Conservation (phyloP, 2,329 filamentous ascomycete species). For the Pezicula neosporulosa region DNA sequence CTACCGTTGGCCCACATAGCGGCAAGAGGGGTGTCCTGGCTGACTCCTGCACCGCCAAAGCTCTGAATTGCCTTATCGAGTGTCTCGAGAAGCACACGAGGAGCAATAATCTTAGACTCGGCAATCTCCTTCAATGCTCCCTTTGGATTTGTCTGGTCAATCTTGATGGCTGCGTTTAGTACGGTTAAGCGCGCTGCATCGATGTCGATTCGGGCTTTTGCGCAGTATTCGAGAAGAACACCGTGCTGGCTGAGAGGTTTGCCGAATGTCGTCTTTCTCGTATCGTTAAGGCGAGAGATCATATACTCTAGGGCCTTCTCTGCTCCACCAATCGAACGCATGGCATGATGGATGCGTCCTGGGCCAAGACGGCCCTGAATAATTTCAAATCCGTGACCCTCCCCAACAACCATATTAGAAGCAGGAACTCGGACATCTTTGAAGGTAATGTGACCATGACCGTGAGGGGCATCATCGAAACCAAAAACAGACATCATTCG, state of each 20-base stretch:
- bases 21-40: constrained; percentile 89
- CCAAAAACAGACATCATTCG: constrained; percentile 54
- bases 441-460: constrained; percentile 73
- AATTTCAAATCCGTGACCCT: constrained; percentile 91
- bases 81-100: constrained; percentile 71
- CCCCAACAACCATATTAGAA: constrained; percentile 78
- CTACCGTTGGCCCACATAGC: constrained; percentile 73
- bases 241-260: constrained; percentile 81
- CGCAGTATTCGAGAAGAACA: constrained; percentile 88
- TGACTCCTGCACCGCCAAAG: constrained; percentile 82
- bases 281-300: constrained; percentile 86
- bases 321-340: constrained; percentile 83
- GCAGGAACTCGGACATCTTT: constrained; percentile 80
- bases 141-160: constrained; percentile 83
- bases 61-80: constrained; percentile 92
- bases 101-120: constrained; percentile 85
- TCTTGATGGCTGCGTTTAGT: constrained; percentile 87
- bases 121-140: constrained; percentile 85
- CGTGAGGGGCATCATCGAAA: constrained; percentile 11
- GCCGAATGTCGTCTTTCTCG: constrained; percentile 81
- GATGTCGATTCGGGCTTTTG: constrained; percentile 84
- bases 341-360: constrained; percentile 94
- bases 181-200: constrained; percentile 83
- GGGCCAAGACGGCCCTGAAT: constrained; percentile 93
- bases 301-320: constrained; percentile 89